A percentile compares a stretch with the other conserved stretches of the same genome.
Conservation (phyloP, 2,329 filamentous ascomycete genomes). For the Ophiostoma pallidulum region DNA sequence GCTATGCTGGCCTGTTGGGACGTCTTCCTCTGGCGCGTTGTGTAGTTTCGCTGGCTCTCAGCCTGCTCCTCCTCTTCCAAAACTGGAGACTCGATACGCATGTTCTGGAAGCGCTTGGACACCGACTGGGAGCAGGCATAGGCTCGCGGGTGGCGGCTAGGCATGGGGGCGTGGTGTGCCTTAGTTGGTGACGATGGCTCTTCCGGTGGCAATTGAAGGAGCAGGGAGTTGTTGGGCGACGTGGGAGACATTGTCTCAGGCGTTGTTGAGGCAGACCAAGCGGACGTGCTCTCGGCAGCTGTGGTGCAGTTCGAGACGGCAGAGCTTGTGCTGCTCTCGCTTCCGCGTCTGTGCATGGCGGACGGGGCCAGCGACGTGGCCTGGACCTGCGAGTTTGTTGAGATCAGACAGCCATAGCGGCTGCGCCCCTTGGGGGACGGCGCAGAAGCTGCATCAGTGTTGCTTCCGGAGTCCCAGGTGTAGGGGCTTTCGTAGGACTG, state of each 20-base stretch:
- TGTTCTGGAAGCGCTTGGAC: constrained; percentile 10
- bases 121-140: constrained; percentile 6
- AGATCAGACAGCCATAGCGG: constrained; percentile 5
- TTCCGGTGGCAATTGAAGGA: constrained; percentile 3
- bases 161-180: neutral
- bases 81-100: constrained; percentile 5
- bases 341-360: constrained; percentile 6
- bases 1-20: neutral
- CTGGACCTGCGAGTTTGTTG: neutral
- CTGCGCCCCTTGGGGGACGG: no score
- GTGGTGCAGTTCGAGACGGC: constrained; percentile 5
- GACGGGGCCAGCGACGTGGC: neutral
- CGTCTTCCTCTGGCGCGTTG: neutral
- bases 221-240: neutral
- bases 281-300: neutral
- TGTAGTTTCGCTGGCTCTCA: neutral
- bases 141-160: neutral
- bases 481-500: constrained; percentile 8
- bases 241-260: constrained; percentile 14
- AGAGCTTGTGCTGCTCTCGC: constrained; percentile 14
- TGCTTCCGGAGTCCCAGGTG: neutral
- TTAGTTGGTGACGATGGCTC: neutral
- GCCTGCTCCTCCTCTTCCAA: constrained; percentile 12
- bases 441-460: neutral
- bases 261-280: constrained; percentile 14